A percentile compares a stretch with the other conserved stretches of the same genome.
phyloP scores from a whole-genome alignment of 2,329 filamentous ascomycete genomes.

The Camillea tinctor region DNA sequence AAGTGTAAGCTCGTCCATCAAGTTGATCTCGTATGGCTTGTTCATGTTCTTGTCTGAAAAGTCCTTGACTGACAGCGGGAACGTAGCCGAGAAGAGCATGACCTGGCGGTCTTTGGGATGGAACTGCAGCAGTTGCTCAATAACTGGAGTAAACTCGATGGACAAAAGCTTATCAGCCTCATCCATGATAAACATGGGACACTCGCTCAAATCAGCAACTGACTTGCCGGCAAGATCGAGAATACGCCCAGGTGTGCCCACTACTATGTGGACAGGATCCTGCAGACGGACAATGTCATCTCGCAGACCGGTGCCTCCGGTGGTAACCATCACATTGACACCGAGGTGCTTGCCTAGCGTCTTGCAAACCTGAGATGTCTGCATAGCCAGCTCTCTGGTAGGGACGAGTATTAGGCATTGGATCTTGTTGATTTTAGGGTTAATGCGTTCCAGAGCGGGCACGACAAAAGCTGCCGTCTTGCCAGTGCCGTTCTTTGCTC shows the following conservation, averaged over 20 bases:
- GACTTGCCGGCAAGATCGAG: constrained; percentile 94
- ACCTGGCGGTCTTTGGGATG: constrained; percentile 97
- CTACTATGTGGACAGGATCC: constrained; percentile 94
- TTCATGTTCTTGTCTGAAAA: constrained; percentile 99
- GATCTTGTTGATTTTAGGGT: constrained; percentile 93
- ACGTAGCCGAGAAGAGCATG: constrained; percentile 98
- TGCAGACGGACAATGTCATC: constrained; percentile 95
- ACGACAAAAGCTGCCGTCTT: constrained; percentile 99
- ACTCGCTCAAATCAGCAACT: constrained; percentile 93
- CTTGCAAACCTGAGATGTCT: constrained; percentile 99
- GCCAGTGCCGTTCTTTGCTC: constrained; percentile 97
- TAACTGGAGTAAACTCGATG: constrained; percentile 93
- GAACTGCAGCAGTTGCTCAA: constrained; percentile 92
- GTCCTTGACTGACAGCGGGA: constrained; percentile 93
- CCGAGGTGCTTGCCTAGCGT: constrained; percentile 95
- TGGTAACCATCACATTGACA: constrained; percentile 99
- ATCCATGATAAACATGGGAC: constrained; percentile 98
- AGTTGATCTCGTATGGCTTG: constrained; percentile 95
- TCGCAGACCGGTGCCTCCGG: constrained; percentile 89
- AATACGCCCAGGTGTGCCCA: constrained; percentile 94
- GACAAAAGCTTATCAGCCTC: constrained; percentile 98
- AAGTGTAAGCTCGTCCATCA: constrained; percentile 98
- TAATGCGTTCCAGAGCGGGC: constrained; percentile 90
- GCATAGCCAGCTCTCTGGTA: constrained; percentile 92
- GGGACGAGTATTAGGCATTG: constrained; percentile 96